These are phyloP conservation scores for Arctium lappa DNA, from an alignment of 129 eudicot species.

Conservation along the genomic window DNA sequence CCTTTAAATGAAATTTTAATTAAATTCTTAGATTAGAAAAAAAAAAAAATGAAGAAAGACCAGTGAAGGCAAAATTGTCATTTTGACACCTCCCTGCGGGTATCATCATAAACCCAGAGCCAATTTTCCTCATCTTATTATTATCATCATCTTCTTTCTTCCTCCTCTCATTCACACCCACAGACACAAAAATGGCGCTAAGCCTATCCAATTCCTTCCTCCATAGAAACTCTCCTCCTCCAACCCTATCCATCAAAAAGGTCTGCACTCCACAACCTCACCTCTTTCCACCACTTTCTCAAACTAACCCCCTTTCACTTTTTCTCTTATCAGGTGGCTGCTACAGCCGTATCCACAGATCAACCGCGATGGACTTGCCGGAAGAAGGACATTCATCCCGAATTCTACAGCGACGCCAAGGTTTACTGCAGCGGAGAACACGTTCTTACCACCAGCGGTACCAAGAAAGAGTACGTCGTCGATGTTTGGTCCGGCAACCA, in stretches of 20 bases:
- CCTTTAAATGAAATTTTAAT: too few relatives aligned
- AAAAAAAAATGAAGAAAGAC: too few relatives aligned
- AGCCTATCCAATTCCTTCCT: conserved; percentile 50
- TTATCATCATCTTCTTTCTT: not conserved
- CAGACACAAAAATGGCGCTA: conserved; percentile 26
- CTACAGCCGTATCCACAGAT: conserved; percentile 17
- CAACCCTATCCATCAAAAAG: conserved; percentile 32
- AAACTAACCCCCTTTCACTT: not conserved
- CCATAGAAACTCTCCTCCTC: conserved; percentile 34
- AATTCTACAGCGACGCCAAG: conserved; percentile 63
- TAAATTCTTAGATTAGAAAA: too few relatives aligned
- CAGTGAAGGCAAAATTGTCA: conserved; percentile 6
- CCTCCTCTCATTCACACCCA: not conserved
- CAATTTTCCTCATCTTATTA: conserved; percentile 1
- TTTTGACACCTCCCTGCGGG: not conserved
- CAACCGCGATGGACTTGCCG: conserved; percentile 50
- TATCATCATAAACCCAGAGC: not conserved
- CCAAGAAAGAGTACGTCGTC: conserved; percentile 70
- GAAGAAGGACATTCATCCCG: conserved; percentile 77
- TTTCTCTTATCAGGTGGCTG: conserved; percentile 11
- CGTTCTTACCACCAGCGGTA: conserved; percentile 74
- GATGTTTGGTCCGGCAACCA: conserved; percentile 94
- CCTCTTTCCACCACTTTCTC: not conserved
- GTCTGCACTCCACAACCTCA: not conserved
- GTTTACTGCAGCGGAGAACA: conserved; percentile 81